Percentiles rank a stretch among this genome's conserved stretches.
Conservation (phyloP, 371 early-diverging fungal genomes). For the Mucor saturninus region DNA sequence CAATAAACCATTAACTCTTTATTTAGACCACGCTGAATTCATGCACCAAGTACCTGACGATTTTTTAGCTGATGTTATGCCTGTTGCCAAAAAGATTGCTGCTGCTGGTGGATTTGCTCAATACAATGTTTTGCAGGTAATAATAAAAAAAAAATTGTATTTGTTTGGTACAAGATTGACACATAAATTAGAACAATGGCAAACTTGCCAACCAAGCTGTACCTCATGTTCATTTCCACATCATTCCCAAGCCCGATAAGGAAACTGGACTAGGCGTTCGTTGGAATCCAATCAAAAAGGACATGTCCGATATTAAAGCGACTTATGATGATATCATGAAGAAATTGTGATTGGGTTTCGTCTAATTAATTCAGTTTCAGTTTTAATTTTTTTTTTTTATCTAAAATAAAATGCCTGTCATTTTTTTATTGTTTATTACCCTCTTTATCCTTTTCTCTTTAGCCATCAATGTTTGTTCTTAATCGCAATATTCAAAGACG, state of each 20-base stretch:
- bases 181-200: constrained; percentile 75
- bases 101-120: constrained; percentile 62
- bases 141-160: constrained; percentile 9
- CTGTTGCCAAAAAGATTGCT: constrained; percentile 87
- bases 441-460: constrained; percentile 3
- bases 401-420: not conserved
- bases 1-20: not conserved
- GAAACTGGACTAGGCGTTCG: constrained; percentile 74
- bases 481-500: constrained; percentile 1
- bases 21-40: constrained; percentile 85
- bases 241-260: constrained; percentile 80
- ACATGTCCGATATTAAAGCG: constrained; percentile 42
- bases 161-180: not conserved
- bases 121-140: constrained; percentile 91
- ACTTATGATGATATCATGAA: constrained; percentile 31
- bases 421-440: not conserved
- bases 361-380: constrained; percentile 9
- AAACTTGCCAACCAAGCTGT: constrained; percentile 78
- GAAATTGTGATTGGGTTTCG: constrained; percentile 20
- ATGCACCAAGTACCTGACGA: constrained; percentile 90
- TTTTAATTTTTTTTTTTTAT: not conserved
- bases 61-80: constrained; percentile 80
- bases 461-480: constrained; percentile 6
- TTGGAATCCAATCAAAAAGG: constrained; percentile 58
- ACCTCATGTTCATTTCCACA: constrained; percentile 91